These are phyloP conservation scores for Stenogyne calaminthoides DNA, from an alignment of 305 asterid species.

Conservation along the genomic window DNA sequence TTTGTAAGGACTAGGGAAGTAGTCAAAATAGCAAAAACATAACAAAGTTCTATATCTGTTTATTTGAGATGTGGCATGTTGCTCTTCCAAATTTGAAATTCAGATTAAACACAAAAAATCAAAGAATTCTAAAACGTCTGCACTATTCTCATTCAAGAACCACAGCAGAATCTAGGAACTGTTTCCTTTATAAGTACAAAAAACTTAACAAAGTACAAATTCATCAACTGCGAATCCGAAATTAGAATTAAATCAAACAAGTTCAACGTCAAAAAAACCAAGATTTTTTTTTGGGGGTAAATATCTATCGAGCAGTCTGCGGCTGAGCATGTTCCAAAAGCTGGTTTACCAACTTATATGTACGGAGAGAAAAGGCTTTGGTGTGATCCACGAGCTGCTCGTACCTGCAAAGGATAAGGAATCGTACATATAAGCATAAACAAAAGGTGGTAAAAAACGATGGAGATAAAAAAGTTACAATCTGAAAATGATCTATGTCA, in stretches of 20 bases:
- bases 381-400: conserved; percentile 91
- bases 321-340: conserved; percentile 82
- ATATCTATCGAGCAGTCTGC: conserved; percentile 60
- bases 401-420: conserved; percentile 53
- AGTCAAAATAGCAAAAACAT: too few species aligned
- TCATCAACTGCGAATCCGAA: conserved; percentile 29
- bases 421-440: not conserved
- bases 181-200: conserved; percentile 6
- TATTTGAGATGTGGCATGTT: too few species aligned
- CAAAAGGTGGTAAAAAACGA: not conserved
- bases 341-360: conserved; percentile 76
- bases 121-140: too few species aligned
- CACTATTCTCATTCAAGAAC: not conserved
- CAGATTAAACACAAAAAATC: too few species aligned
- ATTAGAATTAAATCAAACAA: conserved; percentile 26
- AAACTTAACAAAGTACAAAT: not conserved
- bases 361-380: conserved; percentile 82
- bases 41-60: not conserved
- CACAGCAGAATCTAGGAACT: not conserved
- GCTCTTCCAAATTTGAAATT: too few species aligned
- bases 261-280: conserved; percentile 26
- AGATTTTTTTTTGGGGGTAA: not conserved
- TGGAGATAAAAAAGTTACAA: not conserved
- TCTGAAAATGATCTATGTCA: not conserved
- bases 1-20: too few species aligned